Percentiles rank a stretch among this genome's conserved stretches.
These are phyloP conservation scores for Colletotrichum sp. DNA, from an alignment of 2,329 filamentous ascomycete species.

Conservation along the genomic window DNA sequence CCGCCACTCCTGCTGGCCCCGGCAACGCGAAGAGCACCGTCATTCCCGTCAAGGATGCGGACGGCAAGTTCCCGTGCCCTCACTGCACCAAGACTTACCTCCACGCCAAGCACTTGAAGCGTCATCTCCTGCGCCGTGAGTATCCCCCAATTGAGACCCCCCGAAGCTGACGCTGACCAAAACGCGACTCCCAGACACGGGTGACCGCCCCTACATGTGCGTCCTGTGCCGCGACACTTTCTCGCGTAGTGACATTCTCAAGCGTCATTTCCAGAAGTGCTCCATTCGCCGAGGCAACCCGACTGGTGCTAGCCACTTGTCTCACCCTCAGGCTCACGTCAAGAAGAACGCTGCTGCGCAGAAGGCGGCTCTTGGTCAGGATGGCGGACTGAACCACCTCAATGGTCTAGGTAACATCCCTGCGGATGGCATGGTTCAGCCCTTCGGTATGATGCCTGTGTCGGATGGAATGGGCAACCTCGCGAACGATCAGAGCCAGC, in stretches of 20 bases:
- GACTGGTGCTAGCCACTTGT: conserved; percentile 91
- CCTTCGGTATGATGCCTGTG: conserved; percentile 60
- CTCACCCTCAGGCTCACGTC: conserved; percentile 87
- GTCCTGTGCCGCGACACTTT: conserved; percentile 98
- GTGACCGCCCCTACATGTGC: conserved; percentile 97
- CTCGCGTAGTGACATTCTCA: conserved; percentile 95
- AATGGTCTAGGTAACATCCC: conserved; percentile 65
- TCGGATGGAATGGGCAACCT: conserved; percentile 65
- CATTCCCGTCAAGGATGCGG: conserved; percentile 92
- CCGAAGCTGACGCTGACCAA: conserved; percentile 16
- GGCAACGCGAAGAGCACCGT: conserved; percentile 77
- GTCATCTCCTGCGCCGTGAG: conserved; percentile 95
- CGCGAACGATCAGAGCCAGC: conserved; percentile 64
- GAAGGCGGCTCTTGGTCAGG: conserved; percentile 58
- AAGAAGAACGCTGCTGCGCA: conserved; percentile 74
- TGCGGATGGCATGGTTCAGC: conserved; percentile 61
- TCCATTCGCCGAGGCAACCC: conserved; percentile 95
- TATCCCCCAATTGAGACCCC: conserved; percentile 32
- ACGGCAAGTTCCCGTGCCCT: conserved; percentile 97
- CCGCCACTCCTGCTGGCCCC: conserved; percentile 74
- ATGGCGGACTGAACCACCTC: conserved; percentile 63
- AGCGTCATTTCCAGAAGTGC: conserved; percentile 99
- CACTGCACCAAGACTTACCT: conserved; percentile 99
- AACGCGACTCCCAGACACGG: conserved; percentile 73
- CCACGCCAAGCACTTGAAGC: conserved; percentile 96